Evolutionary conservation across 2,329 filamentous ascomycete genomes (phyloP), one percentile per base, ranked within the genome.

Genomic region (Sclerotinia borealis): DNA sequence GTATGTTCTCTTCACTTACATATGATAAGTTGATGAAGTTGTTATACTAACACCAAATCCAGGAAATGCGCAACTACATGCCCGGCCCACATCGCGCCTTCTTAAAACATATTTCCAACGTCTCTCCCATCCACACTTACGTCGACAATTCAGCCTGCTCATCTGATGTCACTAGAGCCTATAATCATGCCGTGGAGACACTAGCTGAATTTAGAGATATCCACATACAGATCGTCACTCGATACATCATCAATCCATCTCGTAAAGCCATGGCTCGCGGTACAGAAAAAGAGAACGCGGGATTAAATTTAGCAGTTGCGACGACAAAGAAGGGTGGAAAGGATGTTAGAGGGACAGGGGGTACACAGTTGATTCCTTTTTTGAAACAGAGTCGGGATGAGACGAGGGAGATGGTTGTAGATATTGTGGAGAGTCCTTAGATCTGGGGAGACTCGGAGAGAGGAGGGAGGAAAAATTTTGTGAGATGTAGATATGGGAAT

Each of bases 31-130:
- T 50, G 7, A 50, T 5, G 37, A 13, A 27, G 10, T 5, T 3
- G 8, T 17, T 4, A 4, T 19, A 43, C 60, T 54, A 55, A 55
- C 45, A 54, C 3, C 29, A 29, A 29, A 31, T 7, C 6, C 58
- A 83, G 65, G 81, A 96, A 69, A 93, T 97, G 79, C 85, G 92
- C 59, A 83, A 83, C 41, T 97, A 97, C 77, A 98, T 97, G 93
- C 93, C 93, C 0, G 90, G 89, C 0, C 85, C 86, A 0, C 93
- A 98, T 74, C 83, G 88, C 2, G 82, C 85, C 2, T 96, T 98
- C 76, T 80, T 98, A 1, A 81, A 87, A 61, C 82, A 90, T 54
- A 83, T 95, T 8, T 81, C 83, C 49, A 80, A 80, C 6, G 84
- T 91, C 60, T 84, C 89, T 27, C 96, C 92, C 70, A 89, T 96